Evolutionary conservation across 257 asterid genomes (phyloP), one percentile per base, ranked within the genome.

Genomic region (Marsdenia floribunda): DNA sequence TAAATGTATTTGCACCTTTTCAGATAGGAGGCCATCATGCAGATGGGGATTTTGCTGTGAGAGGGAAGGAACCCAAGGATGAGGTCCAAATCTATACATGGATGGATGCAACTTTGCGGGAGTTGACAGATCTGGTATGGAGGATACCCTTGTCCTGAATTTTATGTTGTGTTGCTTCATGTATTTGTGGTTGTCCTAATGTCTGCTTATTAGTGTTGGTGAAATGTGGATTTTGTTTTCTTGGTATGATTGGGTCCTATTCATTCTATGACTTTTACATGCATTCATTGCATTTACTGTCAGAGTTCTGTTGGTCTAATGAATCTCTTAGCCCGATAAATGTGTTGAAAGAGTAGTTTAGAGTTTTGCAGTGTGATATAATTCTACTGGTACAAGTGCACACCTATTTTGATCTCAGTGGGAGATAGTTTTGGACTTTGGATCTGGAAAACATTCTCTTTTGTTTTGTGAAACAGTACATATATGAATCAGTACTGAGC

Each of bases 51-150:
- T 95, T 92, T 88, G 90, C 96, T 6, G 99, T 89, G 83, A 87
- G 97, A 79, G 99, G 99, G 80, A 92, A 95, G 87, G 98, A 92
- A 85, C 99, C 99, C 29, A 95, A 92, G 83, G 98, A 95, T 75
- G 99, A 95, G 82, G 99, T 95, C 81, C 98, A 95, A 83, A 92
- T 95, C 50, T 95, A 92, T 75, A 95, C 99, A 13, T 95, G 99
- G 99, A 65, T 92, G 99, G 99, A 95, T 88, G 98, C 99, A 12
- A 95, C 97, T 67, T 82, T 95, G 76, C 98, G 98, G 22, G 99
- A 95, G 81, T 80, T 95, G 83, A 95, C 98, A 78, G 99, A 95
- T 87, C 88, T 95, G 98, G 99, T 95, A 88, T 37, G 42, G 35
- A 76, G 50, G 40, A 21, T 74, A 42, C 67, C 22, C 53, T 33